These are phyloP conservation scores for Shiraia sp. DNA, from an alignment of 2,329 filamentous ascomycete species.

Conservation along the genomic window DNA sequence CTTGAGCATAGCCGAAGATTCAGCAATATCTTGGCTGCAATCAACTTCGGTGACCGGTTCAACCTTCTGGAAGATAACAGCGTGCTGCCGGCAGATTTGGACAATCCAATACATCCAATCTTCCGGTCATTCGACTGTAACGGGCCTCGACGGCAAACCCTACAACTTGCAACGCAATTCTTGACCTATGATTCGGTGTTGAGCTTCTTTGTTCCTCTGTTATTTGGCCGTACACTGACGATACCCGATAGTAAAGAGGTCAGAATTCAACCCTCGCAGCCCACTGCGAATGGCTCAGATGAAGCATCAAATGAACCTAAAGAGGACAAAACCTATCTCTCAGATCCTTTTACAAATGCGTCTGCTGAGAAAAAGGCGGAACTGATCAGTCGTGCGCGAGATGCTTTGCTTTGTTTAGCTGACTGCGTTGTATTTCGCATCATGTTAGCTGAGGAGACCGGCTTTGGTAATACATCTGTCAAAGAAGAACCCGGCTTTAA, in stretches of 20 bases:
- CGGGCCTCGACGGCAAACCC: constrained; percentile 21
- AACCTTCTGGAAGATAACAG: constrained; percentile 31
- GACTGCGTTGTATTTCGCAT: constrained; percentile 28
- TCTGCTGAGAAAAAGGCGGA: constrained; percentile 11
- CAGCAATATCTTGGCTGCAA: constrained; percentile 23
- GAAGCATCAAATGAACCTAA: constrained; percentile 9
- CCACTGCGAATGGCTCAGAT: constrained; percentile 12
- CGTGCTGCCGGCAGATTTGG: constrained; percentile 25
- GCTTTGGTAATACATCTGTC: constrained; percentile 28
- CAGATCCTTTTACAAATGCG: constrained; percentile 18
- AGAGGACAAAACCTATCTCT: constrained; percentile 20
- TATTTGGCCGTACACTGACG: constrained; percentile 27
- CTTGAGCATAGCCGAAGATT: constrained; percentile 8
- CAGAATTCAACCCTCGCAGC: constrained; percentile 28
- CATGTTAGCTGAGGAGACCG: constrained; percentile 9
- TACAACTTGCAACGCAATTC: constrained; percentile 40
- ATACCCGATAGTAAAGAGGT: constrained; percentile 1
- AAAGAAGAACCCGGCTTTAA: constrained; percentile 8
- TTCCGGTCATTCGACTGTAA: constrained; percentile 25
- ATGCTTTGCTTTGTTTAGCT: constrained; percentile 32
- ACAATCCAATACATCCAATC: constrained; percentile 35
- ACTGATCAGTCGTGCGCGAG: constrained; percentile 21
- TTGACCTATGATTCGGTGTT: constrained; percentile 32
- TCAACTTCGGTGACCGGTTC: constrained; percentile 36
- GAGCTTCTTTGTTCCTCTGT: constrained; percentile 35